These are phyloP conservation scores for Podaxis mareebaensis DNA, from an alignment of 768 basidiomycete species.

Conservation along the genomic window DNA sequence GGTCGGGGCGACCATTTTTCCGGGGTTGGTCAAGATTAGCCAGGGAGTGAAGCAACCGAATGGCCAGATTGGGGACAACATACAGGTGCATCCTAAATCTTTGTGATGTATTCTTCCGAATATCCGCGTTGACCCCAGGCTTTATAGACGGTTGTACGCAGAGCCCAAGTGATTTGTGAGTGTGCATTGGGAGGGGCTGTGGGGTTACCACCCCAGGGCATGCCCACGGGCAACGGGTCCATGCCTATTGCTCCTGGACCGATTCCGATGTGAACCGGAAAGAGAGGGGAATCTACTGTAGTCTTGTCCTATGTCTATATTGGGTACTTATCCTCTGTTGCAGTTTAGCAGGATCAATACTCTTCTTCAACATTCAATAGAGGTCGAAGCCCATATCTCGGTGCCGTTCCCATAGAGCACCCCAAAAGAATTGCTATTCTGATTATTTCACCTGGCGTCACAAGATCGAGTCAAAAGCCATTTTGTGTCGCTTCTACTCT, in stretches of 20 bases:
- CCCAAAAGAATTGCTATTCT: too few relatives aligned
- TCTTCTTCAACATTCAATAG: not conserved
- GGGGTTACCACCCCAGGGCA: conserved; percentile 19
- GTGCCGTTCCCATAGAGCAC: not conserved
- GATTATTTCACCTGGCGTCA: not conserved
- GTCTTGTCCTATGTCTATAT: not conserved
- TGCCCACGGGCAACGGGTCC: conserved; percentile 6
- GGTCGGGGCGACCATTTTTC: conserved; percentile 86
- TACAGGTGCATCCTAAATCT: conserved; percentile 41
- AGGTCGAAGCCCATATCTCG: not conserved
- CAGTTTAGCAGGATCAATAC: not conserved
- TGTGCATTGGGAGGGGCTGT: conserved; percentile 59
- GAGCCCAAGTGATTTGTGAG: conserved; percentile 87
- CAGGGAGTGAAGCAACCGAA: conserved; percentile 36
- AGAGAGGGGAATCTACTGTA: not conserved
- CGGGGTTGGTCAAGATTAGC: conserved; percentile 82
- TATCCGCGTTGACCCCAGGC: conserved; percentile 10
- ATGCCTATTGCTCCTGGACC: conserved; percentile 4
- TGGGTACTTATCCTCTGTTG: not conserved
- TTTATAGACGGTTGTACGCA: conserved; percentile 64
- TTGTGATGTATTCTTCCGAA: not conserved
- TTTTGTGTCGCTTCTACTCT: not conserved
- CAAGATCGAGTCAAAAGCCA: not conserved
- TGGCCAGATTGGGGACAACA: conserved; percentile 42
- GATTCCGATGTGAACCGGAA: conserved; percentile 3